These are phyloP conservation scores for Solanum chiquidenum DNA, from an alignment of 257 asterid species.

Conservation along the genomic window DNA sequence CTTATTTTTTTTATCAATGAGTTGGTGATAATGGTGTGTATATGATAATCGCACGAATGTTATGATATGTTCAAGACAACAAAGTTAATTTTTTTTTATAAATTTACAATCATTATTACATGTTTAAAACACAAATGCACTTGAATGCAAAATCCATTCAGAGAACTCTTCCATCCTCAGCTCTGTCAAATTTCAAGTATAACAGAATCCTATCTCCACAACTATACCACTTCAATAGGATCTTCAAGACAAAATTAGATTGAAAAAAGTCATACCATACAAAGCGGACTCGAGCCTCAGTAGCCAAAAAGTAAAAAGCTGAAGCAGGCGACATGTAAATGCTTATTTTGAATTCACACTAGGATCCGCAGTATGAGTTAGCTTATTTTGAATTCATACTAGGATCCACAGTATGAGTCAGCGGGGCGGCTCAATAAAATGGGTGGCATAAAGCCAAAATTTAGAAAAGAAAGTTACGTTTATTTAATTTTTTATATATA, in stretches of 20 bases:
- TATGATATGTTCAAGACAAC: no score
- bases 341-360: no score
- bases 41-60: not conserved
- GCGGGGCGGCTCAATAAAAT: not conserved
- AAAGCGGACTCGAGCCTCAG: not conserved
- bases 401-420: not conserved
- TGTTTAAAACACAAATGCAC: not conserved
- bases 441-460: not conserved
- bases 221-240: not conserved
- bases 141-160: not conserved
- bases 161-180: not conserved
- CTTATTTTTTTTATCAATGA: no score
- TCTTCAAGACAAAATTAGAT: not conserved
- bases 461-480: not conserved
- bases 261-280: not conserved
- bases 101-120: not conserved
- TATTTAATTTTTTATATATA: no score
- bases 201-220: not conserved
- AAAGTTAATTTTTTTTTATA: no score
- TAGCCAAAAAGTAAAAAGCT: not conserved
- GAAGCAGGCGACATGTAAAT: not conserved
- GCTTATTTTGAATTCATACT: not conserved
- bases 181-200: not conserved
- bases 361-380: no score
- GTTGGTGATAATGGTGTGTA: no score